Conservation (phyloP, 73 alveolate genomes). For the Blepharisma japonicum region DNA sequence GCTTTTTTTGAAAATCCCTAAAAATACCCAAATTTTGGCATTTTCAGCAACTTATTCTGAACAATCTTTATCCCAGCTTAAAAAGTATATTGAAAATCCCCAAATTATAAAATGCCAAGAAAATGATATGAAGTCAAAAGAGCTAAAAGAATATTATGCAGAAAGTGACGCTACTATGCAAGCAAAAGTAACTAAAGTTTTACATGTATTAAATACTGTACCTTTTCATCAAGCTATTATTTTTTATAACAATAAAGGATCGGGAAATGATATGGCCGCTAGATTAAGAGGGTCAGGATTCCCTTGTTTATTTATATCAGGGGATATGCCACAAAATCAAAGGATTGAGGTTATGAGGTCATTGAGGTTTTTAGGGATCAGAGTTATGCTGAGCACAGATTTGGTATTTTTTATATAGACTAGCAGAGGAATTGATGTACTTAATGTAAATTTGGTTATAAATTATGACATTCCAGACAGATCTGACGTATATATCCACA, state of each 20-base stretch:
- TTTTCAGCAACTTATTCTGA: conserved; percentile 19
- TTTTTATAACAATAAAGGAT: conserved; percentile 20
- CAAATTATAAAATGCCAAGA: not conserved
- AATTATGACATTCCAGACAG: conserved; percentile 94
- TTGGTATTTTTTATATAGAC: conserved; percentile 39
- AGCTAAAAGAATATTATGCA: conserved; percentile 1
- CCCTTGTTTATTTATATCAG: conserved; percentile 75
- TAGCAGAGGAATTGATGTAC: conserved; percentile 97
- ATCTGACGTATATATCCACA: conserved; percentile 91
- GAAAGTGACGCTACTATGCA: not conserved
- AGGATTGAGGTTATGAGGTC: conserved; percentile 67
- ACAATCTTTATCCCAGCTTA: not conserved
- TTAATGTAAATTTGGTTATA: conserved; percentile 89
- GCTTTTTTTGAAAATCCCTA: not conserved
- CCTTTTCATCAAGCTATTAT: conserved; percentile 26
- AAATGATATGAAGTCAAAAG: conserved; percentile 12
- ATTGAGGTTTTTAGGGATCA: conserved; percentile 33
- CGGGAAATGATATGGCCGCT: conserved; percentile 65
- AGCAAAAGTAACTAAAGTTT: not conserved
- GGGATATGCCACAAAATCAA: conserved; percentile 83
- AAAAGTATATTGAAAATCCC: conserved; percentile 2
- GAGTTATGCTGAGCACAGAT: conserved; percentile 84
- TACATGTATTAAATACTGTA: not conserved
- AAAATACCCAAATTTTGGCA: conserved; percentile 1
- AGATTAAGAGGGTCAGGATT: conserved; percentile 46